phyloP scores from a whole-genome alignment of 495 filamentous ascomycete species.

The Geoglossum glabrum region DNA sequence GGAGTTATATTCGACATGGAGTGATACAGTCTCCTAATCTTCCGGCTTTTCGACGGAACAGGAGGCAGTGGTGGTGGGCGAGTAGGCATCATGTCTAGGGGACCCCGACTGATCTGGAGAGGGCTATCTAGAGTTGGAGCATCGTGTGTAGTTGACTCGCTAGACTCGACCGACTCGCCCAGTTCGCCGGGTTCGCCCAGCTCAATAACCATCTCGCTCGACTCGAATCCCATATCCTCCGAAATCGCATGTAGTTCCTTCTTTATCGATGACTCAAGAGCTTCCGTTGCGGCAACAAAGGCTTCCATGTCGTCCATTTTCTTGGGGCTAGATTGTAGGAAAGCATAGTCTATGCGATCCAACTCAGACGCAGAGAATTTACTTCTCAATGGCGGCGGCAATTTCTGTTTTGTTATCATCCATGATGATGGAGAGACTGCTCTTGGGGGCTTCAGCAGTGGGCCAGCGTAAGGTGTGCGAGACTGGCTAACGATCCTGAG shows the following conservation, averaged over 20 bases:
- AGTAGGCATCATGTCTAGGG: constrained; percentile 21
- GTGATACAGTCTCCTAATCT: constrained; percentile 2
- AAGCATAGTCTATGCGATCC: constrained; percentile 16
- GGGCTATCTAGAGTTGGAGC: constrained; percentile 17
- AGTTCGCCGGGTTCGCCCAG: background rate
- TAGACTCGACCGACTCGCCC: constrained; percentile 16
- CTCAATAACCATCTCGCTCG: background rate
- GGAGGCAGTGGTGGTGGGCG: constrained; percentile 22
- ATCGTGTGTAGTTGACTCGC: constrained; percentile 18
- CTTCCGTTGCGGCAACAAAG: constrained; percentile 13
- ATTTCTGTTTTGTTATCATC: background rate
- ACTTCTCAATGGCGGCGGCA: constrained; percentile 14
- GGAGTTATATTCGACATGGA: background rate
- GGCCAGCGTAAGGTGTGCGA: background rate
- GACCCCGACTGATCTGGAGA: constrained; percentile 19
- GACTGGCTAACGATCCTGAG: background rate
- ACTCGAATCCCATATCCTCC: constrained; percentile 5
- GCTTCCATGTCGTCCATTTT: constrained; percentile 5
- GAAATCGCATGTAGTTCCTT: constrained; percentile 6
- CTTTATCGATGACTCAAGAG: constrained; percentile 16
- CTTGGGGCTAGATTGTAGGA: constrained; percentile 13
- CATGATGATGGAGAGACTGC: background rate
- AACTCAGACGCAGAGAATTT: constrained; percentile 16
- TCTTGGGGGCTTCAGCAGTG: background rate
- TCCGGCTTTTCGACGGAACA: background rate